Evolutionary conservation across 2,329 filamentous ascomycete species (phyloP), one percentile per base, ranked within the genome.

Genomic region (Colletotrichum abscissum): DNA sequence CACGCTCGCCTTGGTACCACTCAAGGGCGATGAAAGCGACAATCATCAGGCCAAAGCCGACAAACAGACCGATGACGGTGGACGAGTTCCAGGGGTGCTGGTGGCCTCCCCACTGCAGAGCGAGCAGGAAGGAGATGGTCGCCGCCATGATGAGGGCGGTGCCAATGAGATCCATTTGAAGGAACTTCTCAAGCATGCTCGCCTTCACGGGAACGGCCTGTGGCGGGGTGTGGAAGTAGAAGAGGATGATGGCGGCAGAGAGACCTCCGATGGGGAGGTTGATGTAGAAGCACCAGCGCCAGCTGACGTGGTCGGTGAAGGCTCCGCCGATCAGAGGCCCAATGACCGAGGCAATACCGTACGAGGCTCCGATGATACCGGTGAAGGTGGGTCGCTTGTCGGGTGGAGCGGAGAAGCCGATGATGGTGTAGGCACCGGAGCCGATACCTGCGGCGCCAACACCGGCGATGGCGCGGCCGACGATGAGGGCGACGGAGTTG

Each of bases 401-500:
- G 16, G 81, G 82, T 30, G 79, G 78, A 4, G 82, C 83, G 42
- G 81, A 78, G 68, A 84, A 88, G 1, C 82, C 87, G 75, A 88
- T 86, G 74, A 89, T 88, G 33, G 84, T 88, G 78, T 75, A 86
- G 4, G 83, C 82, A 0, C 88, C 88, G 2, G 82, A 83, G 63
- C 83, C 84, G 12, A 90, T 78, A 14, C 86, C 89, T 16, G 88
- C 85, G 7, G 85, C 85, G 1, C 83, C 81, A 30, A 88, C 81
- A 52, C 83, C 84, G 12, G 85, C 83, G 42, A 88, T 86, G 69
- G 88, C 87, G 63, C 87, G 86, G 64, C 87, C 88, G 76, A 85
- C 85, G 70, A 89, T 87, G 33, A 88, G 84, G 60, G 87, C 81
- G 49, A 83, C 83, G 35, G 86, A 84, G 74, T 84, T 84, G 69